These are phyloP conservation scores for Babesia caballi DNA, from an alignment of 169 alveolate species.

Conservation along the genomic window DNA sequence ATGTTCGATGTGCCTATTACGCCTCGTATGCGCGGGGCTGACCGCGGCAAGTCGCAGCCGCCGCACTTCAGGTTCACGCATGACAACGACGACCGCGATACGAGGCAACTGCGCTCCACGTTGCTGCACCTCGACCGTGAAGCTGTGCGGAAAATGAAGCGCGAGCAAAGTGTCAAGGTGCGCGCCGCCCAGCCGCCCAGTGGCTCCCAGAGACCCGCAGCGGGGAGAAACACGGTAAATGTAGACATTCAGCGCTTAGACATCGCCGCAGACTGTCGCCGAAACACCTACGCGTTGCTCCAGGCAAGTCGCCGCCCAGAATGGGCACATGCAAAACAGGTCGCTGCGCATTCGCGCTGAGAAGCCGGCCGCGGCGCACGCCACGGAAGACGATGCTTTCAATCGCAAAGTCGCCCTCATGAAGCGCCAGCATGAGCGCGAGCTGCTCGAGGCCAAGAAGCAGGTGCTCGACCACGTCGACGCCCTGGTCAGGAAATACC, in stretches of 20 bases:
- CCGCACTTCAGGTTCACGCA: conserved; percentile 38
- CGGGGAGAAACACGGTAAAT: too few relatives aligned
- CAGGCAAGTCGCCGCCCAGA: not conserved
- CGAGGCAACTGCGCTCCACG: not conserved
- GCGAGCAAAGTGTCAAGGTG: conserved; percentile 25
- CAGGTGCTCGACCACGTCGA: conserved; percentile 42
- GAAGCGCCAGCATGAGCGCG: conserved; percentile 20
- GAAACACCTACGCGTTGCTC: not conserved
- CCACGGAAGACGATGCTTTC: not conserved
- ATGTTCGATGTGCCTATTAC: conserved; percentile 55
- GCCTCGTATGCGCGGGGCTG: conserved; percentile 12
- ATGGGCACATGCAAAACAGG: not conserved
- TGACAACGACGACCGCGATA: not conserved
- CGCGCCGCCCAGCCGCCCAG: conserved; percentile 37
- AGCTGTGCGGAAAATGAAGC: conserved; percentile 34
- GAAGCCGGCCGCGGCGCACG: not conserved
- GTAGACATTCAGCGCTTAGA: not conserved
- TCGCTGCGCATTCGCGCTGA: not conserved
- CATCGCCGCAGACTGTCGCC: not conserved
- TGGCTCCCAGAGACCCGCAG: not conserved
- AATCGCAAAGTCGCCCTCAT: conserved; percentile 17
- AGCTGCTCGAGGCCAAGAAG: conserved; percentile 25
- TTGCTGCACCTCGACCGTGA: conserved; percentile 44
- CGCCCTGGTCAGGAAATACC: conserved; percentile 42
- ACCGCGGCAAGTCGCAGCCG: not conserved